A percentile compares a stretch with the other conserved stretches of the same genome.
These are phyloP conservation scores for Opeltia flavorubescens DNA, from an alignment of 495 filamentous ascomycete genomes.

Conservation along the genomic window DNA sequence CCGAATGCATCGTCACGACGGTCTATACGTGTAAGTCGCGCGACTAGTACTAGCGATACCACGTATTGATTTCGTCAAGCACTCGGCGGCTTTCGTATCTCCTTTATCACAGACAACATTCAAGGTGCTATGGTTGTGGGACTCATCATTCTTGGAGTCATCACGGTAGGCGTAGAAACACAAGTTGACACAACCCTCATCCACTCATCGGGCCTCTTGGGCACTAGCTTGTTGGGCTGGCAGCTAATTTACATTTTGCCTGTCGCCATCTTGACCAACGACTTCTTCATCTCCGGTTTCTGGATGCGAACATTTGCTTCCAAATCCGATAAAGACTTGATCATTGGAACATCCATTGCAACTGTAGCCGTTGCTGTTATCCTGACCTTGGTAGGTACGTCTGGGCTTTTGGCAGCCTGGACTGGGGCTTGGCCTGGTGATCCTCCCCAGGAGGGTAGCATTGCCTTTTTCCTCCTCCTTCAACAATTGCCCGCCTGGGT, in stretches of 20 bases:
- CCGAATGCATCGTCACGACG: slow-evolving; percentile 56
- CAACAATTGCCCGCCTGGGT: slow-evolving; percentile 58
- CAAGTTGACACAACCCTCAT: slow-evolving; percentile 53
- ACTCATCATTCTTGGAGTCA: slow-evolving; percentile 53
- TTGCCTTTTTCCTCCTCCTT: slow-evolving; percentile 61
- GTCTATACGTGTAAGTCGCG: slow-evolving; percentile 55
- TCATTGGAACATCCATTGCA: slow-evolving; percentile 52
- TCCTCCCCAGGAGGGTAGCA: slow-evolving; percentile 40
- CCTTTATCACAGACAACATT: slow-evolving; percentile 65
- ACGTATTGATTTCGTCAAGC: slow-evolving; percentile 26
- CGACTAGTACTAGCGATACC: neutral
- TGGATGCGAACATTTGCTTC: slow-evolving; percentile 75
- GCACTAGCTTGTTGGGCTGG: slow-evolving; percentile 53
- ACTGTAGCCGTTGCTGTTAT: slow-evolving; percentile 45
- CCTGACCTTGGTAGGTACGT: slow-evolving; percentile 49
- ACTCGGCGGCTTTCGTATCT: slow-evolving; percentile 61
- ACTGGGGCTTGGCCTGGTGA: slow-evolving; percentile 44
- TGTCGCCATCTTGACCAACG: slow-evolving; percentile 59
- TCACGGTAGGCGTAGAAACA: slow-evolving; percentile 56
- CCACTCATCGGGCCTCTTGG: slow-evolving; percentile 42
- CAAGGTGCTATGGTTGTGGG: slow-evolving; percentile 59
- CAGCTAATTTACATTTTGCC: slow-evolving; percentile 66
- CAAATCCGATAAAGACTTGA: slow-evolving; percentile 61
- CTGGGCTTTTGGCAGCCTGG: slow-evolving; percentile 62
- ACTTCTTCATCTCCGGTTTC: slow-evolving; percentile 66